Evolutionary conservation across 441 rosid species (phyloP).

Genomic region (Viola pubescens): DNA sequence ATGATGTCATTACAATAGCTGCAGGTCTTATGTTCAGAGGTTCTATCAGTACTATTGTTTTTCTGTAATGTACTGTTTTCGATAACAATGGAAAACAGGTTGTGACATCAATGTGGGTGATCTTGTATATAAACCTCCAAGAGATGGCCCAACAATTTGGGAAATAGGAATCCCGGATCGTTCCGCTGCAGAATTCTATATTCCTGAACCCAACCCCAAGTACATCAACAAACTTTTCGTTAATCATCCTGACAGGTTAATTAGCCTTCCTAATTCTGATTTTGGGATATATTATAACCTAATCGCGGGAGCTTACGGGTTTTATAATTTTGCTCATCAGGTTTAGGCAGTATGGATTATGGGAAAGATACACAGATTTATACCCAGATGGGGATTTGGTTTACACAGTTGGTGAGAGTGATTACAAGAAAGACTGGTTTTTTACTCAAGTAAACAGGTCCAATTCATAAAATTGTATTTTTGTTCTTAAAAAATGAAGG

Average conservation of each 20-base stretch:
- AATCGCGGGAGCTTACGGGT: too few relatives aligned
- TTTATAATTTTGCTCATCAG: constrained; percentile 20
- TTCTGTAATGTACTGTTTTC: too few relatives aligned
- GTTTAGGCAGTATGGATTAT: constrained; percentile 63
- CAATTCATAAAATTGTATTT: neutral
- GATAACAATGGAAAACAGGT: constrained; percentile 27
- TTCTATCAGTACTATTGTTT: too few relatives aligned
- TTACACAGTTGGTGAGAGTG: constrained; percentile 37
- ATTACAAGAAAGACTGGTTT: constrained; percentile 47
- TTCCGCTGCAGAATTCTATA: constrained; percentile 62
- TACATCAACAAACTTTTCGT: constrained; percentile 55
- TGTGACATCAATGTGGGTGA: constrained; percentile 39
- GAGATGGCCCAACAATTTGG: constrained; percentile 80
- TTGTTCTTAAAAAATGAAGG: too few relatives aligned
- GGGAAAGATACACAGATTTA: constrained; percentile 46
- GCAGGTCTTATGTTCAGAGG: constrained; percentile 23
- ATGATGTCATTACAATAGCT: constrained; percentile 27
- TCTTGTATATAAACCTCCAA: constrained; percentile 51
- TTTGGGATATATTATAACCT: neutral
- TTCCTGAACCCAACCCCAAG: constrained; percentile 64
- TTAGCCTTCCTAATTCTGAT: neutral
- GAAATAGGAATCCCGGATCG: constrained; percentile 75
- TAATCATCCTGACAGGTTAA: constrained; percentile 61
- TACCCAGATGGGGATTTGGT: constrained; percentile 45
- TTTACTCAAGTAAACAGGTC: constrained; percentile 54